Evolutionary conservation across 371 early-diverging fungal genomes (phyloP).

Genomic region (Mortierella sp.): DNA sequence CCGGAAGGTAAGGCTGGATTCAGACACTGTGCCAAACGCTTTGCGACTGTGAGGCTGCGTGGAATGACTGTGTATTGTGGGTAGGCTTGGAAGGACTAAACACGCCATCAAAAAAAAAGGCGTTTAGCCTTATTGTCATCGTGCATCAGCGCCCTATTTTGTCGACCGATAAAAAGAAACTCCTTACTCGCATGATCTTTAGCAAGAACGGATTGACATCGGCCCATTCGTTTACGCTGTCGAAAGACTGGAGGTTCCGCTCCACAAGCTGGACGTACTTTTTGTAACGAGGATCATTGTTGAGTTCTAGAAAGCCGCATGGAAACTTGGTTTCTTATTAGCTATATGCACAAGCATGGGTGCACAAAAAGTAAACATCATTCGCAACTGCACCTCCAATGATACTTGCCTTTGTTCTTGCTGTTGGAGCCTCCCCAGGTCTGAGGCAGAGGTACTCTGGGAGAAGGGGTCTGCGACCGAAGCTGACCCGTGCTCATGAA

Average conservation of each 20-base stretch:
- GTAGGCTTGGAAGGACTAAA: conserved; percentile 83
- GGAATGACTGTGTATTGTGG: conserved; percentile 84
- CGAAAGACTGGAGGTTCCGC: conserved; percentile 88
- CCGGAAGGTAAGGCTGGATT: conserved; percentile 99
- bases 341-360: not conserved
- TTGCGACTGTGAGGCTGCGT: conserved; percentile 87
- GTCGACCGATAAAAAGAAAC: not conserved
- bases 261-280: conserved; percentile 87
- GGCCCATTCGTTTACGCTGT: conserved; percentile 93
- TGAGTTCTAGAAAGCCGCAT: conserved; percentile 22
- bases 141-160: not conserved
- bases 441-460: conserved; percentile 40
- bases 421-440: conserved; percentile 36
- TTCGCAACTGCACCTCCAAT: not conserved
- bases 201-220: conserved; percentile 94
- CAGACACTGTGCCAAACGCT: conserved; percentile 97
- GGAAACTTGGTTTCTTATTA: too few species aligned
- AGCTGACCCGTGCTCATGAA: conserved; percentile 18
- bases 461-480: conserved; percentile 45
- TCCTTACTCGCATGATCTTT: conserved; percentile 78
- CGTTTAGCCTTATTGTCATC: conserved; percentile 3
- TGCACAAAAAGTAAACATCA: not conserved
- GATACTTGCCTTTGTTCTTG: conserved; percentile 46
- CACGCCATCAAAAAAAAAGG: not conserved
- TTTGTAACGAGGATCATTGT: conserved; percentile 77